A percentile compares a stretch with the other conserved stretches of the same genome.
Evolutionary conservation across 1,284 basidiomycete genomes (phyloP).

Genomic region (Mycena sp.): DNA sequence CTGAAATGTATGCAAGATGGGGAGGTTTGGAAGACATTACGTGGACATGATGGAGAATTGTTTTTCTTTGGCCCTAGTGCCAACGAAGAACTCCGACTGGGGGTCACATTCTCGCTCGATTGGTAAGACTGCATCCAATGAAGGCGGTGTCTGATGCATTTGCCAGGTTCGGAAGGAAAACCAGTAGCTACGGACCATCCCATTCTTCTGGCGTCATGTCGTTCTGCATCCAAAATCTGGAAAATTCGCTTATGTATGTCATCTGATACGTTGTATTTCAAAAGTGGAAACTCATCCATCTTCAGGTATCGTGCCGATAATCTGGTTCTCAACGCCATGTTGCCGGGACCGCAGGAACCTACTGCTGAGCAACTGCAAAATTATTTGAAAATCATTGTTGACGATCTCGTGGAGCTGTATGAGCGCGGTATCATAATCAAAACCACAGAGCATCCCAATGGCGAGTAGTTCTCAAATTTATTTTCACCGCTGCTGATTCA

Average conservation of each 20-base stretch:
- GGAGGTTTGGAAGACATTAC: neutral
- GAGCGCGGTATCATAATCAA: constrained; percentile 35
- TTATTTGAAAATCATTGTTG: constrained; percentile 39
- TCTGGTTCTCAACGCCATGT: constrained; percentile 41
- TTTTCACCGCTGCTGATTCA: neutral
- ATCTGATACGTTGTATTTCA: neutral
- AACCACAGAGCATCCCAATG: constrained; percentile 31
- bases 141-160: too few species aligned
- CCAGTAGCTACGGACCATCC: constrained; percentile 23
- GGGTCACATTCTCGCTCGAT: too few species aligned
- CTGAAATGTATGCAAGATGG: neutral
- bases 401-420: constrained; percentile 44
- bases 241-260: neutral
- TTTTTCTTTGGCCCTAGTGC: neutral
- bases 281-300: neutral
- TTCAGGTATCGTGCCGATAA: constrained; percentile 43
- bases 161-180: constrained; percentile 24
- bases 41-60: neutral
- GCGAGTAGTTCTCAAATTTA: too few species aligned
- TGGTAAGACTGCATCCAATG: too few species aligned
- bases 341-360: constrained; percentile 48
- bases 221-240: constrained; percentile 23
- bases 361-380: constrained; percentile 35
- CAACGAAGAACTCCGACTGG: too few species aligned
- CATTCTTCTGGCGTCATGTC: constrained; percentile 27